phyloP scores from a whole-genome alignment of 345 rosid species.

The Capsella bursapastoris region DNA sequence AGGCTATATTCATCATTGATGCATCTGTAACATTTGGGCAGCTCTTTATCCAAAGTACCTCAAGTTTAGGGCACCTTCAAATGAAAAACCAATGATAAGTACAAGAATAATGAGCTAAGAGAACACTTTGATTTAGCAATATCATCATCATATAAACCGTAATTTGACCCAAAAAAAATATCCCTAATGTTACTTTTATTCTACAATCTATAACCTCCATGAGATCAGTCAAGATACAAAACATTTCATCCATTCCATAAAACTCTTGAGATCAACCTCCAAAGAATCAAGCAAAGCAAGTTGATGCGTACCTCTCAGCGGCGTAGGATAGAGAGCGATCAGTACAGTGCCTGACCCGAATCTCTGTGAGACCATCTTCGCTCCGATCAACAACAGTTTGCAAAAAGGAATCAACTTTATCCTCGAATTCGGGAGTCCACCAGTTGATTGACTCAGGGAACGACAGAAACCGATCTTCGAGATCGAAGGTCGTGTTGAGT shows the following conservation, averaged over 20 bases:
- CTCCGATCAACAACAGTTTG: constrained; percentile 62
- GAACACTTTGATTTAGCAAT: too few species aligned
- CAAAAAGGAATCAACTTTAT: constrained; percentile 64
- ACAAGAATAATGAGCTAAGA: too few species aligned
- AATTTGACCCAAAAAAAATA: too few species aligned
- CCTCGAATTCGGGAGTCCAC: constrained; percentile 74
- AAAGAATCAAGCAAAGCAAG: background rate
- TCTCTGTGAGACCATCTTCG: constrained; percentile 52
- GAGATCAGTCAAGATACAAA: too few species aligned
- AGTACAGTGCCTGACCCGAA: constrained; percentile 75
- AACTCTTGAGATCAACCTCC: background rate
- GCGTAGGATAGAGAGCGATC: constrained; percentile 60
- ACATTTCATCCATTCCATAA: too few species aligned
- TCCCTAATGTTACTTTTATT: too few species aligned
- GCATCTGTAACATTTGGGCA: constrained; percentile 66
- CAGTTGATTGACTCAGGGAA: constrained; percentile 54
- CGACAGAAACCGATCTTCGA: constrained; percentile 57
- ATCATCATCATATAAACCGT: too few species aligned
- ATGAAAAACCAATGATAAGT: background rate
- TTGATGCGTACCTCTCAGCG: constrained; percentile 60
- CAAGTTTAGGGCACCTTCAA: constrained; percentile 45
- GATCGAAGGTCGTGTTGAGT: constrained; percentile 63
- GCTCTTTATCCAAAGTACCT: constrained; percentile 66
- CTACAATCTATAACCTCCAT: too few species aligned
- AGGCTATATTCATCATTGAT: constrained; percentile 62